Evolutionary conservation across 1,139 yeast genomes (phyloP), one percentile per base, ranked within the genome.

Genomic region (Taiozyma sp.): DNA sequence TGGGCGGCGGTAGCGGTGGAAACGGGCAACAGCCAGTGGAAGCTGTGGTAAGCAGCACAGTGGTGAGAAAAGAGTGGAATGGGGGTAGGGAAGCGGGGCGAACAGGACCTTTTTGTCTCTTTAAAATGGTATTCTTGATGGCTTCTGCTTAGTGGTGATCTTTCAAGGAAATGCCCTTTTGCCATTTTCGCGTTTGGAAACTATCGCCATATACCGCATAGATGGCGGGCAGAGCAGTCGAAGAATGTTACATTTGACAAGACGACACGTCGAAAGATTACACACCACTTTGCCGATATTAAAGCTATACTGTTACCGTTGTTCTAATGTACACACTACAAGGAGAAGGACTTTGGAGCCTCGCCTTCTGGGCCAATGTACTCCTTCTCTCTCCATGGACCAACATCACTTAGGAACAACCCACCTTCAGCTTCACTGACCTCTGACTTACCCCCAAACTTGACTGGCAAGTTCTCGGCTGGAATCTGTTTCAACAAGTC

Each of bases 301-400:
- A 30, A 19, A 30, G n/a, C 14, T 13, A 13, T 11, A 30, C n/a
- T 30, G 34, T 30, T 30, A 32, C 35, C 14, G 19, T 32, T 32
- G 14, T n/a, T 32, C 35, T 37, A 37, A 19, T 29, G 34, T 30
- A 29, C 41, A 32, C 44, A 37, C 43, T 29, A 44, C 14, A 65
- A 50, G 42, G 67, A 62, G 53, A 68, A 68, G 49, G 84, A 76
- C 67, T 77, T 79, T 63, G 93, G 93, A 51, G 90, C 90, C 69
- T 84, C 89, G 56, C 93, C 93, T 71, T 86, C 95, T 51, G 91
- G 90, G 28, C 95, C 95, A 63, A 90, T 83, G 70, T 66, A 91
- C 70, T 85, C 63, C 26, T 85, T 75, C 57, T 91, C 95, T 77
- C 97, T 88, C 99, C 99, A 93, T 56, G 99, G 99, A 58, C 99